These are phyloP conservation scores for Termitomyces sp. DNA, from an alignment of 768 basidiomycete genomes.

Conservation along the genomic window DNA sequence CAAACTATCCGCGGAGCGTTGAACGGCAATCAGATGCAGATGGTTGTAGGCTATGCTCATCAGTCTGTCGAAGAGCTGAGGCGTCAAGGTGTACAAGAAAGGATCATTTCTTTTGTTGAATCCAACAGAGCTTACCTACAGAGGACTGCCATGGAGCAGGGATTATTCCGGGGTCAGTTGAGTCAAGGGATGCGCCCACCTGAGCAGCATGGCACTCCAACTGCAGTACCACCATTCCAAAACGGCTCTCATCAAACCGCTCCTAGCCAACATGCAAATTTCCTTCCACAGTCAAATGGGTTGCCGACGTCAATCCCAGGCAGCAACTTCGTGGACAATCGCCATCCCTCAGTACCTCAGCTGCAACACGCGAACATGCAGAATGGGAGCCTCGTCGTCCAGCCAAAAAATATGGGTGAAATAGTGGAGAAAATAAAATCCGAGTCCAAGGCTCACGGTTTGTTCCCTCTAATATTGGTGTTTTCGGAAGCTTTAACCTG, in stretches of 20 bases:
- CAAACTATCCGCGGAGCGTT: constrained; percentile 7
- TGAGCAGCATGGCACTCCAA: constrained; percentile 4
- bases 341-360: constrained; percentile 12
- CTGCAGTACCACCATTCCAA: constrained; percentile 4
- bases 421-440: constrained; percentile 8
- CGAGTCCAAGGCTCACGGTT: constrained; percentile 4
- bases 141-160: constrained; percentile 31
- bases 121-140: constrained; percentile 42
- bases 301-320: constrained; percentile 7
- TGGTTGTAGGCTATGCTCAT: constrained; percentile 43
- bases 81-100: constrained; percentile 38
- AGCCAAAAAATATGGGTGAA: background rate
- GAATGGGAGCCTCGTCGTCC: background rate
- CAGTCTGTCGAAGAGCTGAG: constrained; percentile 46
- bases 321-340: constrained; percentile 15
- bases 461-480: background rate
- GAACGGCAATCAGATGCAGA: constrained; percentile 32
- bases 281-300: constrained; percentile 4
- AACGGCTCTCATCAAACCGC: constrained; percentile 3
- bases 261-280: constrained; percentile 3
- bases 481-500: background rate
- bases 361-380: constrained; percentile 14
- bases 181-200: constrained; percentile 14
- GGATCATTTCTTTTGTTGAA: constrained; percentile 54
- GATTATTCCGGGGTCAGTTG: constrained; percentile 26